A percentile compares a stretch with the other conserved stretches of the same genome.
These are phyloP conservation scores for Acanthochlamys bracteata DNA, from an alignment of 106 monocot species.

Conservation along the genomic window DNA sequence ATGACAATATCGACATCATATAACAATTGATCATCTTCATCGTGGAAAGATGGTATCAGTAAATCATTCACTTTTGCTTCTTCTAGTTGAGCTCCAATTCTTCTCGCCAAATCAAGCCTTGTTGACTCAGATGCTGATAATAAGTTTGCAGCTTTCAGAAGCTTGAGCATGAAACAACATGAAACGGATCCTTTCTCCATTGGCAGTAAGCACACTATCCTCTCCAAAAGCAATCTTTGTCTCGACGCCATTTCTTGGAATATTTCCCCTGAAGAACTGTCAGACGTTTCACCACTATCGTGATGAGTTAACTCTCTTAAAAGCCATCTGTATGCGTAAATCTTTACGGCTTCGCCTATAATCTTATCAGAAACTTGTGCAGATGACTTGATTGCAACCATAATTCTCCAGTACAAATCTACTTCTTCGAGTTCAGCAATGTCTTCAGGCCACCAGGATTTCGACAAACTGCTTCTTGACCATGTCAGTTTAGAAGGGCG, in stretches of 20 bases:
- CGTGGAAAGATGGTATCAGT: conserved; percentile 31
- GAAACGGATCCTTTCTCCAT: conserved; percentile 45
- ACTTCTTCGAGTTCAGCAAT: conserved; percentile 48
- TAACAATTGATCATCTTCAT: conserved; percentile 11
- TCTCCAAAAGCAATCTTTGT: conserved; percentile 46
- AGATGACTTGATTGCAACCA: conserved; percentile 55
- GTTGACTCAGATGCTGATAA: conserved; percentile 28
- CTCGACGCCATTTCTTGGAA: conserved; percentile 22
- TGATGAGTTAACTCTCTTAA: conserved; percentile 8
- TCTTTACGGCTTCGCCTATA: conserved; percentile 45
- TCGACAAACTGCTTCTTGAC: conserved; percentile 3
- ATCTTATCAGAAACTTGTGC: conserved; percentile 29
- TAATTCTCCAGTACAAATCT: conserved; percentile 64
- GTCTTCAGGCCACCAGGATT: conserved; percentile 61
- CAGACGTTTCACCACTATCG: neutral
- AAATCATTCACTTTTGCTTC: conserved; percentile 52
- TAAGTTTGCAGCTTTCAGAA: conserved; percentile 51
- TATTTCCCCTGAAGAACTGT: neutral
- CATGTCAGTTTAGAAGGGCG: conserved; percentile 18
- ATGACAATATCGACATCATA: conserved; percentile 70
- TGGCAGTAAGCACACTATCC: conserved; percentile 52
- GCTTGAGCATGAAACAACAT: conserved; percentile 52
- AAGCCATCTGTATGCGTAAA: conserved; percentile 50
- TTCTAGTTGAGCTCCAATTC: conserved; percentile 54
- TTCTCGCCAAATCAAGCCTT: conserved; percentile 46